Evolutionary conservation across 139 green algal species (phyloP), one percentile per base, ranked within the genome.

Genomic region (Mesotaenium endlicherianum): DNA sequence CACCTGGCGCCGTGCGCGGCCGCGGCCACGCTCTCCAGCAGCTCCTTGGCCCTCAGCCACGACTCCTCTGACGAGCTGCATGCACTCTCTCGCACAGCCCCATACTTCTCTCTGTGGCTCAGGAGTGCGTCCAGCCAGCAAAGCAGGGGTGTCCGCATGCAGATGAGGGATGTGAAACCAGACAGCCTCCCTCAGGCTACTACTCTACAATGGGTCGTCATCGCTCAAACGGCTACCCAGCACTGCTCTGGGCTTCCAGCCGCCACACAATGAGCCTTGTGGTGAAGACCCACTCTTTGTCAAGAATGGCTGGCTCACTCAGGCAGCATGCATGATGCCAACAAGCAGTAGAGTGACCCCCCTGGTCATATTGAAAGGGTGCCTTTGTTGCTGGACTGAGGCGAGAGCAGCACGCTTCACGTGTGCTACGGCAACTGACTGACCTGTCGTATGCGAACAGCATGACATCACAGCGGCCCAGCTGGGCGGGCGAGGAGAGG

Each of bases 391-490:
- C 8, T 14, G 60, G 8, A 14, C 8, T 8, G 60, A 14, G 14
- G 60, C 36, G 60, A 26, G 60, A 43, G 38, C 8, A 74, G 38
- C 36, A 14, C 8, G 60, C 8, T 49, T 8, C 8, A 14, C 8
- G 14, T 26, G 60, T 49, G 14, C 8, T 26, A 14, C 8, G 38
- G 60, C 8, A 14, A 14, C 8, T 8, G 1, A 26, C 1, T 30
- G 67, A 71, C 34, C 71, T 80, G 71, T 80, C 71, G 30, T 80
- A 80, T 17, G 64, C 71, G 36, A 80, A 80, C 31, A 36, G n/a
- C 30, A 36, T 36, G 30, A 80, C 71, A 38, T 80, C 71, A 3
- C 30, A 72, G 6, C 16, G 31, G 0, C 34, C 71, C 11, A 80
- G 71, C 30, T 31, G n/a, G 47, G 64, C 36, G 31, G 71, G 71